Conservation (phyloP, 768 basidiomycete genomes). For the Chalciporus piperatus region DNA sequence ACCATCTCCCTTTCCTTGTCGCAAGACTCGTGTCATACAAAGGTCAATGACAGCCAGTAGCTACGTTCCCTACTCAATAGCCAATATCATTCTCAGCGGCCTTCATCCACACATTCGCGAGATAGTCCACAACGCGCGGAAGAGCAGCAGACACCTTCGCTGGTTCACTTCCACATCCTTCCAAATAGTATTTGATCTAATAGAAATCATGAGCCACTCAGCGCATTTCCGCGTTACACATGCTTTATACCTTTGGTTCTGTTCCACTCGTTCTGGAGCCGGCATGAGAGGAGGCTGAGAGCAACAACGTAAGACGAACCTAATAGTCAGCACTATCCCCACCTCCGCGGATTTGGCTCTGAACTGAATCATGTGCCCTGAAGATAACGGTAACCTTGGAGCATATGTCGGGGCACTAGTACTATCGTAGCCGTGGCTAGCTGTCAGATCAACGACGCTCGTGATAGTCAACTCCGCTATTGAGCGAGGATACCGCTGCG, state of each 20-base stretch:
- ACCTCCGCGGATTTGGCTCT: constrained; percentile 45
- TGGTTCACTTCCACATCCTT: constrained; percentile 63
- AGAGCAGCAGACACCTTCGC: constrained; percentile 48
- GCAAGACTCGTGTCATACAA: no score
- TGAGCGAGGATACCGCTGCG: constrained; percentile 51
- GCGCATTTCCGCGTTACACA: not conserved
- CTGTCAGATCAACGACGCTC: constrained; percentile 71
- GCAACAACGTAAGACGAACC: constrained; percentile 41
- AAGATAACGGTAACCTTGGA: constrained; percentile 66
- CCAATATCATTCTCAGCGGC: constrained; percentile 49
- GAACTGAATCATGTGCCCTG: constrained; percentile 86
- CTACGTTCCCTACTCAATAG: not conserved
- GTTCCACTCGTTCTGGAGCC: constrained; percentile 76
- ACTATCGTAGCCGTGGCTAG: constrained; percentile 63
- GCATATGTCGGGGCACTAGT: constrained; percentile 62
- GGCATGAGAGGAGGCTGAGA: not conserved
- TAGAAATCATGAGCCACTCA: not conserved
- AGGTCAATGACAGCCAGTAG: not conserved
- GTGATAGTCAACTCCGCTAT: constrained; percentile 62
- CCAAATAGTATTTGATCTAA: constrained; percentile 86
- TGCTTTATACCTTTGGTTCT: constrained; percentile 69
- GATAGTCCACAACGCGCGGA: constrained; percentile 53
- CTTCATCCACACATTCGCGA: constrained; percentile 69
- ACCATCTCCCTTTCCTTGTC: no score
- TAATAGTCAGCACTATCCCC: constrained; percentile 64